Evolutionary conservation across 139 green algal genomes (phyloP).

Genomic region (Micractinium sp.): DNA sequence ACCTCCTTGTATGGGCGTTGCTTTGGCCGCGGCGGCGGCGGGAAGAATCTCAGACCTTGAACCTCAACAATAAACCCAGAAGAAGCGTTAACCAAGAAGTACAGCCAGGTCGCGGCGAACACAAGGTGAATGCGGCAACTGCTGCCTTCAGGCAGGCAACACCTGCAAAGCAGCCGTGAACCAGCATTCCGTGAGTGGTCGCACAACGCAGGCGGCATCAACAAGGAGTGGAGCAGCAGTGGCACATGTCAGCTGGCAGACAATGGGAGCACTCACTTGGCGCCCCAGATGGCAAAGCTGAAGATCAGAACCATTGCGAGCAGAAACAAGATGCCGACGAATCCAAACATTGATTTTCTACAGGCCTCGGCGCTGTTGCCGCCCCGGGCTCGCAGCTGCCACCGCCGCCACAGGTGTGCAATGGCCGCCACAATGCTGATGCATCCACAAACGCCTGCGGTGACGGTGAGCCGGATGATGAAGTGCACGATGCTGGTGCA

Average conservation of each 20-base stretch:
- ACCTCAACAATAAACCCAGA: too few species aligned
- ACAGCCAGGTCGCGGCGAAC: too few species aligned
- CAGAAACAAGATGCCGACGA: not conserved
- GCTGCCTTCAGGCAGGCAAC: not conserved
- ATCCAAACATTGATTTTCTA: not conserved
- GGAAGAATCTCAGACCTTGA: too few species aligned
- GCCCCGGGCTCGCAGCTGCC: too few species aligned
- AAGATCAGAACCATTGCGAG: too few species aligned
- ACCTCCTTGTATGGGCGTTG: not conserved
- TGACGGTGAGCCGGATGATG: not conserved
- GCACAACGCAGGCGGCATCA: not conserved
- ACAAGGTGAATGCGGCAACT: too few species aligned
- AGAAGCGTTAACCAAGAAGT: too few species aligned
- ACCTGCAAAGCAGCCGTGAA: not conserved
- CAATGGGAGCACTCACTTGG: not conserved
- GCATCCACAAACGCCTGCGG: not conserved
- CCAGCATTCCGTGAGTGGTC: not conserved
- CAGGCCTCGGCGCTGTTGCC: not conserved
- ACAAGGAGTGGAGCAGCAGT: not conserved
- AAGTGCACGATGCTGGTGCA: not conserved
- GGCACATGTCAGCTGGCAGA: not conserved
- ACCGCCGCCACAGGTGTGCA: not conserved
- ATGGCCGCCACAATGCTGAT: not conserved
- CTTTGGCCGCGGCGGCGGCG: not conserved
- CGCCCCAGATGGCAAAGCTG: too few species aligned